These are phyloP conservation scores for Kockiozyma suomiensis DNA, from an alignment of 805 yeast genomes.

Conservation along the genomic window DNA sequence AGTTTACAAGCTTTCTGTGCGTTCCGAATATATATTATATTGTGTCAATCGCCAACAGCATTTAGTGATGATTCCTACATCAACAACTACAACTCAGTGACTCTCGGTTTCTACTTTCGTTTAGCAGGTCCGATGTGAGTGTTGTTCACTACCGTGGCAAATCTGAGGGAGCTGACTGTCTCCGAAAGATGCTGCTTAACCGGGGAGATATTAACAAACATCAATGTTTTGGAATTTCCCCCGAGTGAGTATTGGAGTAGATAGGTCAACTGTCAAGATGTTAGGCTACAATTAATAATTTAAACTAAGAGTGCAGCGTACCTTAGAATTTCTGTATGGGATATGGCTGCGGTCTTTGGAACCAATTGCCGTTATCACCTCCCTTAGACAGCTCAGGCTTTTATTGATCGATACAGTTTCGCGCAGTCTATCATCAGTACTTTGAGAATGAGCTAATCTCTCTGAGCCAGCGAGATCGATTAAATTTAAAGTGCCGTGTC, in stretches of 20 bases:
- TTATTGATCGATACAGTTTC: conserved; percentile 91
- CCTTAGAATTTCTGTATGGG: conserved; percentile 69
- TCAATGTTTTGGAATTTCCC: conserved; percentile 84
- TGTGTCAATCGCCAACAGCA: too few species aligned
- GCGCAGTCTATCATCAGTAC: conserved; percentile 72
- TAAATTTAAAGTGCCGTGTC: conserved; percentile 69
- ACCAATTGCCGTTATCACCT: conserved; percentile 76
- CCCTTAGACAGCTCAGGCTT: conserved; percentile 85
- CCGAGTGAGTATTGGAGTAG: conserved; percentile 79
- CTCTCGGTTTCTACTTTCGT: conserved; percentile 4
- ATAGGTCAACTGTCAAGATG: conserved; percentile 58
- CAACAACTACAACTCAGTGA: too few species aligned
- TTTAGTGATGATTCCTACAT: too few species aligned
- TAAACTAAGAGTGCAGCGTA: conserved; percentile 8
- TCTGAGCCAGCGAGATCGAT: conserved; percentile 96
- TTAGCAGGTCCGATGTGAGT: conserved; percentile 38
- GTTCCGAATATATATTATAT: too few species aligned
- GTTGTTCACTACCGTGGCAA: conserved; percentile 64
- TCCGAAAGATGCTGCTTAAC: conserved; percentile 64
- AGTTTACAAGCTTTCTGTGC: too few species aligned
- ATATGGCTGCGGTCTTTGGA: conserved; percentile 49
- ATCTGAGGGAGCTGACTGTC: conserved; percentile 80
- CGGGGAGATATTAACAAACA: conserved; percentile 90
- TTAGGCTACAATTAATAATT: not conserved
- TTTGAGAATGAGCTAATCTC: conserved; percentile 72